These are phyloP conservation scores for Podospora fimiseda DNA, from an alignment of 495 filamentous ascomycete species.

Conservation along the genomic window DNA sequence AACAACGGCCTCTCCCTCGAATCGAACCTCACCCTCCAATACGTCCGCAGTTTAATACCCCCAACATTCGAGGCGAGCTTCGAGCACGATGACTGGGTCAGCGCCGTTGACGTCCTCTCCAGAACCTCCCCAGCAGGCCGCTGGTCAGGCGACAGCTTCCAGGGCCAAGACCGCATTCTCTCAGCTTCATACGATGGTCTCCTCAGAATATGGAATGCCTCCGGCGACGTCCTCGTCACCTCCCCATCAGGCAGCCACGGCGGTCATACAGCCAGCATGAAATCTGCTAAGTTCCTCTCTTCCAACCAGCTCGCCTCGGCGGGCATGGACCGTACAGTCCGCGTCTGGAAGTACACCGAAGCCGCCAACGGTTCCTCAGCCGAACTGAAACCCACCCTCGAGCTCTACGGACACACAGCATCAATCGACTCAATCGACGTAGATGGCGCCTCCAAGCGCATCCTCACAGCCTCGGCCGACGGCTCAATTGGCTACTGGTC, in stretches of 20 bases:
- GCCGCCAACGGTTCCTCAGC: slow-evolving; percentile 49
- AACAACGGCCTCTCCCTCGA: slow-evolving; percentile 82
- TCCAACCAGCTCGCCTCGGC: slow-evolving; percentile 70
- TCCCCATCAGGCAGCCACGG: slow-evolving; percentile 56
- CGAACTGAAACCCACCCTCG: slow-evolving; percentile 66
- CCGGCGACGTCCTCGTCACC: slow-evolving; percentile 67
- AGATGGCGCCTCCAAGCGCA: slow-evolving; percentile 63
- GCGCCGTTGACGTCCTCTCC: slow-evolving; percentile 80
- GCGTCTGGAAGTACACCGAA: slow-evolving; percentile 81
- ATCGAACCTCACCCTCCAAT: slow-evolving; percentile 79
- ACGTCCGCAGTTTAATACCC: slow-evolving; percentile 83
- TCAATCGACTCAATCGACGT: slow-evolving; percentile 71
- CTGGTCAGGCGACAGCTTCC: slow-evolving; percentile 43
- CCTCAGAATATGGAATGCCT: slow-evolving; percentile 81
- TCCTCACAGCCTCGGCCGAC: slow-evolving; percentile 79
- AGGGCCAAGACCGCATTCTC: slow-evolving; percentile 58
- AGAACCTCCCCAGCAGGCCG: slow-evolving; percentile 53
- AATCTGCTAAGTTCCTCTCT: slow-evolving; percentile 73
- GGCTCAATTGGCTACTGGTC: slow-evolving; percentile 80
- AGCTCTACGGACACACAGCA: slow-evolving; percentile 78
- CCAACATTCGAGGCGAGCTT: slow-evolving; percentile 80
- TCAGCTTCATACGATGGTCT: slow-evolving; percentile 86
- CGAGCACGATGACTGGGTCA: slow-evolving; percentile 95
- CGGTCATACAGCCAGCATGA: slow-evolving; percentile 70
- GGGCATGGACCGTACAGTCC: slow-evolving; percentile 72